Evolutionary conservation across 768 basidiomycete species (phyloP).

Genomic region (Tulasnella sp.): DNA sequence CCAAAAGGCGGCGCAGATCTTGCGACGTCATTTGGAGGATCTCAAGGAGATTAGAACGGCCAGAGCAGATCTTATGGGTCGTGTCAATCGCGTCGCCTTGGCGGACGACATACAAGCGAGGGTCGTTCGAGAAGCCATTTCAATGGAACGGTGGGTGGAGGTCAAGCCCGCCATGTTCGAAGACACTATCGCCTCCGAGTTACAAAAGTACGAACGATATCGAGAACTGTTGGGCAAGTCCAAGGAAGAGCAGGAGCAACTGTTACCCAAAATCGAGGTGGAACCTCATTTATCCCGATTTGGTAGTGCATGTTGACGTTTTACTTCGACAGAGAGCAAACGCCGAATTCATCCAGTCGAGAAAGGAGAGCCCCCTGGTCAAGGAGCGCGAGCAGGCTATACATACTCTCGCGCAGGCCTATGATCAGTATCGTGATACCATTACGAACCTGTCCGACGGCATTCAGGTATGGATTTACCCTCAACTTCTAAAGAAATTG

Average conservation of each 20-base stretch:
- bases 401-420: conserved; percentile 71
- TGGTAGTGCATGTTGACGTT: neutral
- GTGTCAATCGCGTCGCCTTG: conserved; percentile 48
- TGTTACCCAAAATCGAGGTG: conserved; percentile 62
- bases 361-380: conserved; percentile 62
- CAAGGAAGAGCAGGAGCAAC: conserved; percentile 44
- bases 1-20: conserved; percentile 49
- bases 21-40: conserved; percentile 64
- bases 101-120: conserved; percentile 62
- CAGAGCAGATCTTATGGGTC: conserved; percentile 48
- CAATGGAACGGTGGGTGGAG: conserved; percentile 53
- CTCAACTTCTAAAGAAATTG: neutral
- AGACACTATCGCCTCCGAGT: conserved; percentile 60
- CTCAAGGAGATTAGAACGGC: conserved; percentile 58
- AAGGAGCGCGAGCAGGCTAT: conserved; percentile 73
- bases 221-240: conserved; percentile 42
- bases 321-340: conserved; percentile 43
- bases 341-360: conserved; percentile 57
- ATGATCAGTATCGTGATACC: conserved; percentile 80
- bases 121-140: conserved; percentile 52
- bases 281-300: neutral
- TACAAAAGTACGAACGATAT: conserved; percentile 71
- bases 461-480: conserved; percentile 43
- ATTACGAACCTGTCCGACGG: conserved; percentile 78
- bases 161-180: conserved; percentile 82